Evolutionary conservation across 164 flowering plant genomes (phyloP), one percentile per base, ranked within the genome.

Genomic region (Vitis rotundifolia): DNA sequence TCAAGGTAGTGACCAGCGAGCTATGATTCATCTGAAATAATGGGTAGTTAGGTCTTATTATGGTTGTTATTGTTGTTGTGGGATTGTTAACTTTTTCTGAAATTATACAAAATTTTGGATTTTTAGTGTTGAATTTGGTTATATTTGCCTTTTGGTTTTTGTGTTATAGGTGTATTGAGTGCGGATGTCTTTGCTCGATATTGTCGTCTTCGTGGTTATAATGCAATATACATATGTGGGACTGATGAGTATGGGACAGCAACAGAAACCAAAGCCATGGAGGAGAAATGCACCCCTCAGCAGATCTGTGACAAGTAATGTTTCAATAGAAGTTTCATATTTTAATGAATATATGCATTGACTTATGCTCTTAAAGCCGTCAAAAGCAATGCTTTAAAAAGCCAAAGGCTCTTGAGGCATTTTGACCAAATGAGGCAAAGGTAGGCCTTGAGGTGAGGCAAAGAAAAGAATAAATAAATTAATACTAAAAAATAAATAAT

Each of bases 221-320:
- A 88, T 68, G 71, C 87, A 1, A 76, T 92, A 13, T 92, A 92
- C 68, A 80, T 92, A 0, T 92, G 97, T 49, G 97, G 97, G 4
- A 92, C 97, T 2, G 97, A 92, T 70, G 97, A 92, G 86, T 92
- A 92, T 68, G 97, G 97, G 8, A 90, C 97, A 0, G 91, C 93
- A 1, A 92, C 97, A 0, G 97, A 92, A 83, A 90, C 90, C 0
- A 92, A 92, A 76, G 97, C 95, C 15, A 50, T 87, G 89, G 93
- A 92, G 75, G 95, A 92, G 81, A 88, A 89, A 15, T 84, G 88
- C 69, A 73, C 83, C 13, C 93, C 95, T 15, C 70, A 90, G 61
- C 81, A 92, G 73, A 89, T 92, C 75, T 92, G 97, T 73, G 93
- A 90, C 80, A 92, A 92, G 97, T 92, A 82, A 67, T 26, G 8